Conservation (phyloP, 2,329 filamentous ascomycete genomes). For the Aspergillus terreus region DNA sequence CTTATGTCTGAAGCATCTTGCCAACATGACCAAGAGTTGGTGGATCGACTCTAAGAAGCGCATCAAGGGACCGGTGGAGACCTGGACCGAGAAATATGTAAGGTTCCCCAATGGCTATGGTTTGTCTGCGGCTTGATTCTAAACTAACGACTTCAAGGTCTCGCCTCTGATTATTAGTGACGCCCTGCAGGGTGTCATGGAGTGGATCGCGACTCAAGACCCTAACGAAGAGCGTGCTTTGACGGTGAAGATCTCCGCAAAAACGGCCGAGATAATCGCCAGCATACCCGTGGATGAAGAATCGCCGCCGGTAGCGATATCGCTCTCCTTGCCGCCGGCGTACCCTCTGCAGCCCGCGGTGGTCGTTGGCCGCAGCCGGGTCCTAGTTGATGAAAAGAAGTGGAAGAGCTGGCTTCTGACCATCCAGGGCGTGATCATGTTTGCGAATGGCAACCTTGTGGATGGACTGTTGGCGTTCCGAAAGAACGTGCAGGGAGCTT, state of each 20-base stretch:
- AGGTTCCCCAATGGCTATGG: conserved; percentile 48
- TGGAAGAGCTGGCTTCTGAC: conserved; percentile 90
- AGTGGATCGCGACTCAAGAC: conserved; percentile 43
- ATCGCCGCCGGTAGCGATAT: conserved; percentile 73
- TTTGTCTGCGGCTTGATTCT: conserved; percentile 3
- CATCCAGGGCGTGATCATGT: conserved; percentile 88
- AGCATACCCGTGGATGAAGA: conserved; percentile 86
- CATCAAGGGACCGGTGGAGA: conserved; percentile 75
- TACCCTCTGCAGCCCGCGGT: conserved; percentile 79
- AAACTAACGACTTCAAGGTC: conserved; percentile 25
- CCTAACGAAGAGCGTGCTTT: conserved; percentile 52
- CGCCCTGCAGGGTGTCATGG: conserved; percentile 36
- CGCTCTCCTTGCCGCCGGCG: conserved; percentile 72
- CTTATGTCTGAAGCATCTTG: conserved; percentile 70
- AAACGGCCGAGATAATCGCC: conserved; percentile 72
- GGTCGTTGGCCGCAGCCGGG: conserved; percentile 73
- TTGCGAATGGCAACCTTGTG: conserved; percentile 82
- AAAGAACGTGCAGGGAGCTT: conserved; percentile 77
- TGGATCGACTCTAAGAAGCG: conserved; percentile 74
- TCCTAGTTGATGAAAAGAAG: conserved; percentile 84
- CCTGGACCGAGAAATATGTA: conserved; percentile 82
- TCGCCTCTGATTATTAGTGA: conserved; percentile 41
- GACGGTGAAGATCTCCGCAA: conserved; percentile 66
- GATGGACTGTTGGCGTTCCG: conserved; percentile 84
- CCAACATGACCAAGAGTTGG: conserved; percentile 77